A percentile compares a stretch with the other conserved stretches of the same genome.
Evolutionary conservation across 2,329 filamentous ascomycete genomes (phyloP).

Genomic region (Penicillium sp.): DNA sequence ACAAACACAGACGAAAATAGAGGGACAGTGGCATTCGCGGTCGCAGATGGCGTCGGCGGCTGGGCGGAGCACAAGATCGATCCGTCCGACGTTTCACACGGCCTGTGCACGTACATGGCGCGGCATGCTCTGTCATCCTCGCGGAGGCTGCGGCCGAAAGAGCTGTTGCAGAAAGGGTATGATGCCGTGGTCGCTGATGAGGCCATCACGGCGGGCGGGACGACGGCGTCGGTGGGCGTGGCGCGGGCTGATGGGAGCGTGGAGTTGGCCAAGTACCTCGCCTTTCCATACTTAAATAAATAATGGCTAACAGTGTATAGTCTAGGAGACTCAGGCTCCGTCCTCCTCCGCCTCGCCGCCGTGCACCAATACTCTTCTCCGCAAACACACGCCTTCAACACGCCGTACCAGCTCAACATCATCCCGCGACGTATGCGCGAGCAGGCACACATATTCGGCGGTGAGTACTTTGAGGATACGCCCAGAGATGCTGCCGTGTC

Average conservation of each 20-base stretch:
- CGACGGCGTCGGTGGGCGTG: constrained; percentile 85
- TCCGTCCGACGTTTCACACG: constrained; percentile 91
- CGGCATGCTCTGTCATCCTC: constrained; percentile 59
- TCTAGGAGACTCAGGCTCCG: constrained; percentile 89
- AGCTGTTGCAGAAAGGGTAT: constrained; percentile 79
- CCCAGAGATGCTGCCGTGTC: constrained; percentile 80
- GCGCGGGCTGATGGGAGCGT: constrained; percentile 68
- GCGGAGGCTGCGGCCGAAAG: constrained; percentile 53
- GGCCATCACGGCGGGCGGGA: constrained; percentile 74
- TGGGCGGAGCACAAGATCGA: constrained; percentile 93
- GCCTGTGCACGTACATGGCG: constrained; percentile 90
- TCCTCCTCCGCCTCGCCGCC: constrained; percentile 79
- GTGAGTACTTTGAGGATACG: constrained; percentile 73
- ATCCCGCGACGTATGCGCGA: constrained; percentile 75
- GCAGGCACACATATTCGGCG: constrained; percentile 79
- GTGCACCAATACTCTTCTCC: constrained; percentile 78
- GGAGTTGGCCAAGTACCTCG: constrained; percentile 73
- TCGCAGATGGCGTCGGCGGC: constrained; percentile 92
- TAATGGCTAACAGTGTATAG: constrained; percentile 24
- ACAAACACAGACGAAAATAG: constrained; percentile 51
- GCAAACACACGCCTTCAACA: constrained; percentile 97
- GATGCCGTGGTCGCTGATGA: constrained; percentile 72
- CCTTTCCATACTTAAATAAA: background rate
- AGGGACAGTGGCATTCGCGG: constrained; percentile 67
- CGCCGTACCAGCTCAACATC: constrained; percentile 88